Evolutionary conservation across 495 filamentous ascomycete species (phyloP).

Genomic region (Pyrenula aspistea): DNA sequence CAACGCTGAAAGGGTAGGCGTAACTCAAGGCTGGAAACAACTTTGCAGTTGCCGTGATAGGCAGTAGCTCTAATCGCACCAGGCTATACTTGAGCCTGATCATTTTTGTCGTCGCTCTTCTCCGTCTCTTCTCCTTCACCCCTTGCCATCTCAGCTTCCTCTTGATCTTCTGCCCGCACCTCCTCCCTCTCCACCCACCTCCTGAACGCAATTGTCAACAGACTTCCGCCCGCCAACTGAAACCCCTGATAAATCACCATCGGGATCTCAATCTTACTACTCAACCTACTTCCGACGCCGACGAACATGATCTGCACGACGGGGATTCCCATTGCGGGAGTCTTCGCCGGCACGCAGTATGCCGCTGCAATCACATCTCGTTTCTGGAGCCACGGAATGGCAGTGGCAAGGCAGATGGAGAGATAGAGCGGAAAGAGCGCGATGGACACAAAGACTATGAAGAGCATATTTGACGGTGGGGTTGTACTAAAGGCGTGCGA

Average conservation of each 20-base stretch:
- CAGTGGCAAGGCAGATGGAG: slow-evolving; percentile 15
- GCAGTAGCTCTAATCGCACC: no score
- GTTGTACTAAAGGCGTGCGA: slow-evolving; percentile 20
- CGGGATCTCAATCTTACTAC: slow-evolving; percentile 21
- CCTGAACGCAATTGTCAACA: slow-evolving; percentile 18
- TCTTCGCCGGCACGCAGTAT: slow-evolving; percentile 27
- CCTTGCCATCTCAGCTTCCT: no score
- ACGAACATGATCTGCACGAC: slow-evolving; percentile 19
- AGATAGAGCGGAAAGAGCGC: slow-evolving; percentile 21
- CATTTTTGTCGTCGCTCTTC: no score
- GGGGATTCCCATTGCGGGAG: slow-evolving; percentile 26
- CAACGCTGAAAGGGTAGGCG: no score
- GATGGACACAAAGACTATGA: slow-evolving; percentile 26
- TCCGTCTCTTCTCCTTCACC: no score
- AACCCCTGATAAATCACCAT: slow-evolving; percentile 26
- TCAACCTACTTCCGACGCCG: slow-evolving; percentile 9
- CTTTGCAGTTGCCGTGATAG: no score
- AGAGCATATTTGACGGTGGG: slow-evolving; percentile 20
- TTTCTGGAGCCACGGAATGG: slow-evolving; percentile 20
- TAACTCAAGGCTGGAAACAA: no score
- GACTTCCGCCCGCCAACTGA: slow-evolving; percentile 15
- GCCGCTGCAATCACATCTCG: slow-evolving; percentile 24
- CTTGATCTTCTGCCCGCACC: no score
- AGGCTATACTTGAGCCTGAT: no score
- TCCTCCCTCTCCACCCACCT: slow-evolving; percentile 10